Evolutionary conservation across 805 yeast species (phyloP).

Genomic region (Kodamaea hsintzibuensis): DNA sequence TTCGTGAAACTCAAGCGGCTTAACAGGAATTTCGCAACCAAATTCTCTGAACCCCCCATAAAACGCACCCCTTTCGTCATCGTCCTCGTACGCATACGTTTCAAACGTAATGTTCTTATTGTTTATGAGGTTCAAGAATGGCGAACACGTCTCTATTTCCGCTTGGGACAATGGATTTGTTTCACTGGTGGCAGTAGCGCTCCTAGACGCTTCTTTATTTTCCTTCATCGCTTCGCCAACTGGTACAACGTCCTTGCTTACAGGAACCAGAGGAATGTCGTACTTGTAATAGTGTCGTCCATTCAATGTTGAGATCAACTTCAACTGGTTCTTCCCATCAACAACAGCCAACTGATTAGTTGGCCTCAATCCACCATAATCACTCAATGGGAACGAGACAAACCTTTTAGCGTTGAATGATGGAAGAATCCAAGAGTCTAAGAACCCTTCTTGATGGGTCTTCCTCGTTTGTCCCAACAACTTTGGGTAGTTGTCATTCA

Average conservation of each 20-base stretch:
- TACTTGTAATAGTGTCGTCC: conserved; percentile 42
- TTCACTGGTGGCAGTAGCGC: background rate
- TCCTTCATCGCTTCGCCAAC: background rate
- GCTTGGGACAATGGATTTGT: conserved; percentile 47
- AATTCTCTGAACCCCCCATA: conserved; percentile 22
- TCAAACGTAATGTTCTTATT: conserved; percentile 32
- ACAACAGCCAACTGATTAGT: conserved; percentile 33
- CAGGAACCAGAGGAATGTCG: conserved; percentile 16
- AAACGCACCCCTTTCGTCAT: conserved; percentile 18
- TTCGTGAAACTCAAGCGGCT: conserved; percentile 5
- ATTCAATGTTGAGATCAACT: conserved; percentile 37
- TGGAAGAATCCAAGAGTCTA: conserved; percentile 51
- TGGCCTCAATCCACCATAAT: conserved; percentile 1
- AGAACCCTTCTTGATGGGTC: conserved; percentile 14
- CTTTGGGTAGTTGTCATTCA: conserved; percentile 29
- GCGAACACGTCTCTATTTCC: conserved; percentile 57
- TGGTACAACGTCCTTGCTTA: conserved; percentile 1
- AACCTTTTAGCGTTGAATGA: conserved; percentile 30
- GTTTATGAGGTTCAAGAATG: conserved; percentile 34
- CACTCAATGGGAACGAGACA: conserved; percentile 23
- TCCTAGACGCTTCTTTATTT: background rate
- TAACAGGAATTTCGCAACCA: conserved; percentile 19
- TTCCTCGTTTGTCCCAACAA: background rate
- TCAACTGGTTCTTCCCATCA: conserved; percentile 31
- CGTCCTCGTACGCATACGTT: conserved; percentile 24